These are phyloP conservation scores for Colletotrichum sublineola DNA, from an alignment of 2,329 filamentous ascomycete species.

Conservation along the genomic window DNA sequence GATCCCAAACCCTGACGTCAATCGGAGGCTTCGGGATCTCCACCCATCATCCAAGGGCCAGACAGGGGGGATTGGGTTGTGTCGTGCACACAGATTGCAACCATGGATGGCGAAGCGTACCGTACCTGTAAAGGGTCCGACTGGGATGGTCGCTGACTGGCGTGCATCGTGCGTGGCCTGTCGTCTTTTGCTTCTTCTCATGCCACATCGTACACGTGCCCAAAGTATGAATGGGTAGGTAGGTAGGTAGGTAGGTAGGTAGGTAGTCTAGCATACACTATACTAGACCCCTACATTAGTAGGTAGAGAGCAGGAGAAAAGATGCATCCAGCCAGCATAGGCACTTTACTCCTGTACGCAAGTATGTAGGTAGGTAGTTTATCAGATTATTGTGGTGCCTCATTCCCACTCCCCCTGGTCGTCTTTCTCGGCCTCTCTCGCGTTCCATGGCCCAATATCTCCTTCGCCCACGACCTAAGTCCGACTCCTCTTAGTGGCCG, in stretches of 20 bases:
- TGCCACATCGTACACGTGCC: too few species aligned
- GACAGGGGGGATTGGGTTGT: too few species aligned
- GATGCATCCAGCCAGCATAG: not conserved
- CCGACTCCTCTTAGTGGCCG: conserved; percentile 40
- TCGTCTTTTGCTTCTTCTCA: not conserved
- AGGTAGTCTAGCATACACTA: too few species aligned
- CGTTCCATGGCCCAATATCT: not conserved
- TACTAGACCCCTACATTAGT: too few species aligned
- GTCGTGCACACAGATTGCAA: not conserved
- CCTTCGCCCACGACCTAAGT: not conserved
- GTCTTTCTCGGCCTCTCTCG: conserved; percentile 4
- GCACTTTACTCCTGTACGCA: too few species aligned
- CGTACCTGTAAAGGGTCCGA: conserved; percentile 23
- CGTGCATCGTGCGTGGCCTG: conserved; percentile 19
- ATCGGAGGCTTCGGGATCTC: conserved; percentile 41
- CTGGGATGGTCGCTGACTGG: not conserved
- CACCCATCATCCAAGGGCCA: conserved; percentile 4
- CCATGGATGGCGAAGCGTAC: too few species aligned
- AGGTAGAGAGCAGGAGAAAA: not conserved
- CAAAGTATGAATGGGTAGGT: too few species aligned
- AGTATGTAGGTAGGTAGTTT: too few species aligned
- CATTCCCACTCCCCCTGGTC: not conserved
- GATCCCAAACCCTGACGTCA: conserved; percentile 35
- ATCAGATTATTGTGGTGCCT: conserved; percentile 8
- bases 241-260: too few species aligned